These are phyloP conservation scores for Nicotiana tomentosiformis DNA, from an alignment of 257 asterid genomes.

Conservation along the genomic window DNA sequence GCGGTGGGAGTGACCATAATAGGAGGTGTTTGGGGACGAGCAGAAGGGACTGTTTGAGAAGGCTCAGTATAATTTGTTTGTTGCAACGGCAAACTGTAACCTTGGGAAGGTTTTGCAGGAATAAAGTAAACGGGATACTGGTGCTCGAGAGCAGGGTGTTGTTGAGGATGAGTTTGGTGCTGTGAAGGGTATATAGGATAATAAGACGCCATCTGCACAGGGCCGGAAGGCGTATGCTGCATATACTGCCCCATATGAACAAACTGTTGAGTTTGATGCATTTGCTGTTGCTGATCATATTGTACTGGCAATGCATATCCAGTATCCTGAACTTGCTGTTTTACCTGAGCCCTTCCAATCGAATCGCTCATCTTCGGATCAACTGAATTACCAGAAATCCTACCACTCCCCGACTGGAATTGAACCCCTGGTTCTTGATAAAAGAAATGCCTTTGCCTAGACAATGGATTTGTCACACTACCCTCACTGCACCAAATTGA, in stretches of 20 bases:
- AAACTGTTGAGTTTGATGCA: slow-evolving; percentile 65
- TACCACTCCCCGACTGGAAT: slow-evolving; percentile 43
- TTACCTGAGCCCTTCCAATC: slow-evolving; percentile 46
- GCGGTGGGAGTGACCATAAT: slow-evolving; percentile 20
- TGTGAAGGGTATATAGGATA: slow-evolving; percentile 72
- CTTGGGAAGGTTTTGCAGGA: slow-evolving; percentile 45
- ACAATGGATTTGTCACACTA: slow-evolving; percentile 53
- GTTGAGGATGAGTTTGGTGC: slow-evolving; percentile 50
- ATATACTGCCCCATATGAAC: slow-evolving; percentile 67
- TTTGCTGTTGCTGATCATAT: slow-evolving; percentile 62
- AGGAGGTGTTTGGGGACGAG: slow-evolving; percentile 38
- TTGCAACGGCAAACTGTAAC: slow-evolving; percentile 44
- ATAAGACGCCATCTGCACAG: slow-evolving; percentile 45
- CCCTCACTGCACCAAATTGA: slow-evolving; percentile 56
- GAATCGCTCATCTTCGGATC: slow-evolving; percentile 46
- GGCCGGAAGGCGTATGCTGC: slow-evolving; percentile 47
- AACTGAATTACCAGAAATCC: slow-evolving; percentile 33
- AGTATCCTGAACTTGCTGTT: slow-evolving; percentile 56
- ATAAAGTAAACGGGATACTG: slow-evolving; percentile 48
- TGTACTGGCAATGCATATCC: slow-evolving; percentile 46
- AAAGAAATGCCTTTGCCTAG: slow-evolving; percentile 59
- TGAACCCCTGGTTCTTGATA: slow-evolving; percentile 59
- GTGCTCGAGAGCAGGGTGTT: slow-evolving; percentile 34
- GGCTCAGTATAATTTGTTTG: slow-evolving; percentile 40
- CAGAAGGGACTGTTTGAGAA: slow-evolving; percentile 31